These are phyloP conservation scores for Boletus sensibilis DNA, from an alignment of 768 basidiomycete species.

Conservation along the genomic window DNA sequence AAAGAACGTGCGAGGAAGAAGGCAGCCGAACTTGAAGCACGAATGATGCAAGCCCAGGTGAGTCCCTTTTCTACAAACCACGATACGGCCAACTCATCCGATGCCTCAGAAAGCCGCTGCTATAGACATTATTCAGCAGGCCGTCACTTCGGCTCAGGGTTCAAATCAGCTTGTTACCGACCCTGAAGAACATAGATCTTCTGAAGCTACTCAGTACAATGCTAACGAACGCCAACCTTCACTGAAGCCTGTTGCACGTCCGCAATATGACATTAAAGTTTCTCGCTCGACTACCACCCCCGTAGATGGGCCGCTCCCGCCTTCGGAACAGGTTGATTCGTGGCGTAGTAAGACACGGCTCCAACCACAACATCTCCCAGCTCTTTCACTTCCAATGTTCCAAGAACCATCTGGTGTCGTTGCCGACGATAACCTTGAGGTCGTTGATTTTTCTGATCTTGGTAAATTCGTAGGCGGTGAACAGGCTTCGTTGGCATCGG, in stretches of 20 bases:
- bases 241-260: slow-evolving; percentile 27
- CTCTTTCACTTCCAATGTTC: slow-evolving; percentile 36
- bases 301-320: slow-evolving; percentile 29
- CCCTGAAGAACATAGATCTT: slow-evolving; percentile 3
- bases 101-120: slow-evolving; percentile 37
- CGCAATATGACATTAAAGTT: slow-evolving; percentile 16
- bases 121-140: slow-evolving; percentile 47
- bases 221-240: slow-evolving; percentile 37
- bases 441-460: slow-evolving; percentile 80
- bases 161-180: slow-evolving; percentile 3
- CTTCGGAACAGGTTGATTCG: slow-evolving; percentile 48
- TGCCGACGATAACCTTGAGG: slow-evolving; percentile 64
- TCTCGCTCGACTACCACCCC: slow-evolving; percentile 2
- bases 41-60: slow-evolving; percentile 43
- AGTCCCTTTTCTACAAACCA: slow-evolving; percentile 10
- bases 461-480: slow-evolving; percentile 60
- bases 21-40: slow-evolving; percentile 72
- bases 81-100: slow-evolving; percentile 5
- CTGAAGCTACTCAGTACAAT: slow-evolving; percentile 6
- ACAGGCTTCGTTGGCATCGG: slow-evolving; percentile 5
- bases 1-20: slow-evolving; percentile 79
- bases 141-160: slow-evolving; percentile 32
- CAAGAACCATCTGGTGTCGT: slow-evolving; percentile 40
- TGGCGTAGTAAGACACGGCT: slow-evolving; percentile 57
- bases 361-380: slow-evolving; percentile 29